These are phyloP conservation scores for Neophaeococcomyces mojaviensis DNA, from an alignment of 2,329 filamentous ascomycete genomes.

Conservation along the genomic window DNA sequence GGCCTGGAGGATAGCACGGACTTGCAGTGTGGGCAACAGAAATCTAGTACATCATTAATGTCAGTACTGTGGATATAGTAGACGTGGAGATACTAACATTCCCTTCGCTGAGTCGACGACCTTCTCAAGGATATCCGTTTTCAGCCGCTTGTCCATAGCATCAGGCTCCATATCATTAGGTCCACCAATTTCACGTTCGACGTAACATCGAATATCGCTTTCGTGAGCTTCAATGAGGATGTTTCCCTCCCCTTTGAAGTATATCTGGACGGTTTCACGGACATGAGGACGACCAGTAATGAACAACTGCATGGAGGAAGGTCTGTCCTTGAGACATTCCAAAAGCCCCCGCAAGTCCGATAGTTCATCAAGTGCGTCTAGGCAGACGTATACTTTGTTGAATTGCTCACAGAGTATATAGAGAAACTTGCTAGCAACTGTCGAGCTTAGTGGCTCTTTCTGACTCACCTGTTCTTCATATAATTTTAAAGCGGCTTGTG, in stretches of 20 bases:
- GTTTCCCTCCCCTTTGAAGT: constrained; percentile 11
- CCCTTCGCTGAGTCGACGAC: constrained; percentile 11
- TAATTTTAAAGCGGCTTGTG: too few species aligned
- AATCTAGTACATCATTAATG: constrained; percentile 1
- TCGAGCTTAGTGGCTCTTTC: too few species aligned
- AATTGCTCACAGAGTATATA: too few species aligned
- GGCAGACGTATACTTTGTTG: too few species aligned
- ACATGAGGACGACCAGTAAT: constrained; percentile 13
- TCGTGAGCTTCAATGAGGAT: constrained; percentile 11
- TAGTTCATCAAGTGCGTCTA: constrained; percentile 17
- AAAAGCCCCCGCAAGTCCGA: constrained; percentile 8
- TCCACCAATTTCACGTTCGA: constrained; percentile 13
- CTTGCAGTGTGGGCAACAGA: too few species aligned
- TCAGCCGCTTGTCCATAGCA: constrained; percentile 12
- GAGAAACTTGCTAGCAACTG: too few species aligned
- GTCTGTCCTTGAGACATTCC: constrained; percentile 6
- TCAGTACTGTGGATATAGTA: constrained; percentile 4
- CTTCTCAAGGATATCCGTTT: constrained; percentile 9
- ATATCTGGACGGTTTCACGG: constrained; percentile 3
- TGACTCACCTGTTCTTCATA: too few species aligned
- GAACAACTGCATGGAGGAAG: constrained; percentile 12
- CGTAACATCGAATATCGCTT: constrained; percentile 11
- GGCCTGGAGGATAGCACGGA: too few species aligned
- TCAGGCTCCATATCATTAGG: constrained; percentile 13
- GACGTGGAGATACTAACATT: constrained; percentile 10